A percentile compares a stretch with the other conserved stretches of the same genome.
phyloP scores from a whole-genome alignment of 2,329 filamentous ascomycete genomes.

The Colletotrichum sp. region DNA sequence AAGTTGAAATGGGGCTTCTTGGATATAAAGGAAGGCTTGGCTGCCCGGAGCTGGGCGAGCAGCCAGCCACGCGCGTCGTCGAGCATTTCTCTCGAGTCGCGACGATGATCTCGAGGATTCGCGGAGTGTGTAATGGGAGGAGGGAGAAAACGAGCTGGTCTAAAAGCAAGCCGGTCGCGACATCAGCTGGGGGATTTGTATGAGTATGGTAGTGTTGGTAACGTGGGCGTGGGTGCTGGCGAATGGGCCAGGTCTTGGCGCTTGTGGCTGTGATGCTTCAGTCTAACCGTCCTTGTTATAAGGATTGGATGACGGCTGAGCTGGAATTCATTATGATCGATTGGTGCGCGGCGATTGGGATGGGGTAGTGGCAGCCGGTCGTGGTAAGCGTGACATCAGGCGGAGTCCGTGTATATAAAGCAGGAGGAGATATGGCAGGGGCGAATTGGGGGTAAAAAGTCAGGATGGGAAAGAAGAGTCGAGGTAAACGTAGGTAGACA shows the following conservation, averaged over 20 bases:
- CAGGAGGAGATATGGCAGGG: not conserved
- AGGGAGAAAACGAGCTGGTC: not conserved
- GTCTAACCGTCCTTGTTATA: slow-evolving; percentile 18
- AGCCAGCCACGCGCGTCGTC: slow-evolving; percentile 30
- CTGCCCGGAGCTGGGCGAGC: slow-evolving; percentile 45
- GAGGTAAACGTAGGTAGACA: not conserved
- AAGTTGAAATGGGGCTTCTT: slow-evolving; percentile 78
- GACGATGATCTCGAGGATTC: not conserved
- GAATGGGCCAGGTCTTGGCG: slow-evolving; percentile 17
- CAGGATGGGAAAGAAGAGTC: not conserved
- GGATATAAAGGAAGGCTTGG: slow-evolving; percentile 63
- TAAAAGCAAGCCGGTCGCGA: not conserved
- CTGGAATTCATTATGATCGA: slow-evolving; percentile 18
- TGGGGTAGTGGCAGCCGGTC: not conserved
- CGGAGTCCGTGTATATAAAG: not conserved
- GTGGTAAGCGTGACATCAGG: slow-evolving; percentile 5
- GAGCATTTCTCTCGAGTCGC: slow-evolving; percentile 32
- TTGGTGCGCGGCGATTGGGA: not conserved
- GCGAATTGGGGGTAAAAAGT: not conserved
- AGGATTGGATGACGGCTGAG: slow-evolving; percentile 19
- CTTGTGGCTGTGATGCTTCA: slow-evolving; percentile 18
- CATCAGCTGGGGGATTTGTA: slow-evolving; percentile 7
- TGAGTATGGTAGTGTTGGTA: not conserved
- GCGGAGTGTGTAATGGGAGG: not conserved
- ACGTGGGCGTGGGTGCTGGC: not conserved